Conservation (phyloP, 2,329 filamentous ascomycete species). For the Myotisia sp. region DNA sequence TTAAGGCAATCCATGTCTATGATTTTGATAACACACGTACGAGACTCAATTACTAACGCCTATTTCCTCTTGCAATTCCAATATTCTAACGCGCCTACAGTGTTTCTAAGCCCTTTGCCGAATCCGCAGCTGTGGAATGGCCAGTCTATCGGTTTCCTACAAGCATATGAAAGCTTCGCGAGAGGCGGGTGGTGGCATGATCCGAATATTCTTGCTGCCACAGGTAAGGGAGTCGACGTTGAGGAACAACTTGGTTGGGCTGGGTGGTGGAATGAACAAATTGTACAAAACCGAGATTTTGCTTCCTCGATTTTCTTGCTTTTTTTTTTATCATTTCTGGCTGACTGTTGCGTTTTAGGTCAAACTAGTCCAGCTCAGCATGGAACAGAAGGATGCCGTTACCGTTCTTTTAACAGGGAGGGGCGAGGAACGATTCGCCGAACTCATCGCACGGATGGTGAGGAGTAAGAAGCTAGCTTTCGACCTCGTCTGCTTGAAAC, state of each 20-base stretch:
- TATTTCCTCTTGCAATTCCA: neutral
- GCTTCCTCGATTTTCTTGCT: slow-evolving; percentile 11
- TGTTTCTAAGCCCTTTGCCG: slow-evolving; percentile 82
- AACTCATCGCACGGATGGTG: slow-evolving; percentile 69
- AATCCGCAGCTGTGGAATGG: slow-evolving; percentile 79
- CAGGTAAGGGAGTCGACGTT: slow-evolving; percentile 63
- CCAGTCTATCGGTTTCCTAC: slow-evolving; percentile 60
- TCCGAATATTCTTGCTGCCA: slow-evolving; percentile 66
- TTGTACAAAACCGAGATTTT: slow-evolving; percentile 38
- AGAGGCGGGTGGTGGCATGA: slow-evolving; percentile 98
- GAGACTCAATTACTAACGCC: slow-evolving; percentile 17
- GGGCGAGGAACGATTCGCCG: slow-evolving; percentile 59
- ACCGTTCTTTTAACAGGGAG: slow-evolving; percentile 80
- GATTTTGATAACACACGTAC: slow-evolving; percentile 93
- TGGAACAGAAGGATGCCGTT: slow-evolving; percentile 69
- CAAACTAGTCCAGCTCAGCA: slow-evolving; percentile 65
- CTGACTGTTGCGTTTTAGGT: slow-evolving; percentile 21
- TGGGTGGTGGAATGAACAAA: slow-evolving; percentile 92
- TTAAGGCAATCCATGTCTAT: slow-evolving; percentile 79
- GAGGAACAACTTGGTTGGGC: slow-evolving; percentile 78
- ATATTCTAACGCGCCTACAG: slow-evolving; percentile 30
- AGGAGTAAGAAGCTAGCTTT: slow-evolving; percentile 67
- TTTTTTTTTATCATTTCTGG: slow-evolving; percentile 10
- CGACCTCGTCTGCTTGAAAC: slow-evolving; percentile 79
- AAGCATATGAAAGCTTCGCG: slow-evolving; percentile 59